Evolutionary conservation across 257 asterid genomes (phyloP).

Genomic region (Gentiana macrophylla): DNA sequence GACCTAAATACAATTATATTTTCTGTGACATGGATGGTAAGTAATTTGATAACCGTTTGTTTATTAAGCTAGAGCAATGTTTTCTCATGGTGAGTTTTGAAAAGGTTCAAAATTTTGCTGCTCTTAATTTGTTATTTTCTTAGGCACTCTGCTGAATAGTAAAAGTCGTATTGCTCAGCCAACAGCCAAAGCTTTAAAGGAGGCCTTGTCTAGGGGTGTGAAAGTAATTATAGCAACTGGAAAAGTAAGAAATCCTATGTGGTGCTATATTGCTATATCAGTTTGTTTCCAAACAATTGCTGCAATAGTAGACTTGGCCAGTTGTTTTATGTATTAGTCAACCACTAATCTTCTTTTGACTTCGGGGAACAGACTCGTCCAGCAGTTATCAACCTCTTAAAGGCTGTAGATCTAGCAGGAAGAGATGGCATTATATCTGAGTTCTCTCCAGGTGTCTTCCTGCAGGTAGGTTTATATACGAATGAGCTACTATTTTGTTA

Average conservation of each 20-base stretch:
- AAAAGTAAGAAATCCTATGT: constrained; percentile 45
- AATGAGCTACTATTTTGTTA: neutral
- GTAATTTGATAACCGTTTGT: neutral
- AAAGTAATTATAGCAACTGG: constrained; percentile 96
- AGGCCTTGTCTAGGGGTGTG: constrained; percentile 87
- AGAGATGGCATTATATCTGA: constrained; percentile 73
- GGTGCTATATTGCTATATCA: neutral
- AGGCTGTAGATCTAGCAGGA: constrained; percentile 71
- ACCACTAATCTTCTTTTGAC: neutral
- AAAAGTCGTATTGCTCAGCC: constrained; percentile 60
- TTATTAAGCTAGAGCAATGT: too few species aligned
- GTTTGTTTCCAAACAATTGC: neutral
- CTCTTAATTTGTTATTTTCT: neutral
- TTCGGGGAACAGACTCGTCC: constrained; percentile 64
- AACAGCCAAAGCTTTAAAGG: constrained; percentile 78
- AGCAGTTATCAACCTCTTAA: constrained; percentile 57
- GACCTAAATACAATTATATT: constrained; percentile 76
- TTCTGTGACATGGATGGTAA: constrained; percentile 99
- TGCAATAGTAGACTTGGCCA: too few species aligned
- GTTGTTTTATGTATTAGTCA: too few species aligned
- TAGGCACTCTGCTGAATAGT: constrained; percentile 98
- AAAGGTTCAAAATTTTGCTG: too few species aligned
- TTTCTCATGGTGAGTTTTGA: too few species aligned
- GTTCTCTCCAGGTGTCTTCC: constrained; percentile 79
- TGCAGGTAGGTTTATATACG: constrained; percentile 48